Base-by-base conservation (phyloP, 345 rosid genomes). In the Salix purpurea region DNA sequence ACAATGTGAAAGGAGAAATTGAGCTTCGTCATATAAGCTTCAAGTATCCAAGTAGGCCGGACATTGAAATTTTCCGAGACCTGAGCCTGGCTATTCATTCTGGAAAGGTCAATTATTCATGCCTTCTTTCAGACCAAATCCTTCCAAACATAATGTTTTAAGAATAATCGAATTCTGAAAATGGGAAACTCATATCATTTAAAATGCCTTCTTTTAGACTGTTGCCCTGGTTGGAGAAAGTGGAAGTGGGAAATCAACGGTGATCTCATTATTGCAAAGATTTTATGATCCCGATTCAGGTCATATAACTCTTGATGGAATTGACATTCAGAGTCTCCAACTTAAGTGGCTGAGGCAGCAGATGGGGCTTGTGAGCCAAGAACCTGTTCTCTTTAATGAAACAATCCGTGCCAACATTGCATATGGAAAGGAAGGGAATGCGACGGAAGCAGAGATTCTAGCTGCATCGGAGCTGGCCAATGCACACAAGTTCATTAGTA, bases 151-250 rank as follows among this genome's bases (percentile, higher is more conserved):
- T 8, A 9, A 5, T 3, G 24, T 37, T 26, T 9, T 19, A 18
- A 40, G 26, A 16, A 18, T n/a, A n/a, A n/a, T n/a, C n/a, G n/a
- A n/a, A n/a, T n/a, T n/a, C n/a, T n/a, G n/a, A n/a, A n/a, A n/a
- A 16, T 2, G 10, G 9, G 5, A 21, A 34, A 23, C 62, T 23
- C 5, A 0, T n/a, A 56, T 56, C 26, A 56, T 56, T 56, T n/a
- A n/a, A 56, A 56, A n/a, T 56, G 28, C 10, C 61, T 65, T 32
- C 40, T 82, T 75, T 46, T 87, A 94, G 97, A 91, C 96, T 28
- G 87, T 94, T 62, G 97, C 97, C 77, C 74, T 94, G 71, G 98
- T 94, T 32, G 97, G 96, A 72, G 97, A 94, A 79, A 94, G 97
- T 54, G 97, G 98, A 32, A 80, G 98, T 18, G 98, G 97, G 5